phyloP scores from a whole-genome alignment of 176 grass and related monocot species.

The Puya raimondii region DNA sequence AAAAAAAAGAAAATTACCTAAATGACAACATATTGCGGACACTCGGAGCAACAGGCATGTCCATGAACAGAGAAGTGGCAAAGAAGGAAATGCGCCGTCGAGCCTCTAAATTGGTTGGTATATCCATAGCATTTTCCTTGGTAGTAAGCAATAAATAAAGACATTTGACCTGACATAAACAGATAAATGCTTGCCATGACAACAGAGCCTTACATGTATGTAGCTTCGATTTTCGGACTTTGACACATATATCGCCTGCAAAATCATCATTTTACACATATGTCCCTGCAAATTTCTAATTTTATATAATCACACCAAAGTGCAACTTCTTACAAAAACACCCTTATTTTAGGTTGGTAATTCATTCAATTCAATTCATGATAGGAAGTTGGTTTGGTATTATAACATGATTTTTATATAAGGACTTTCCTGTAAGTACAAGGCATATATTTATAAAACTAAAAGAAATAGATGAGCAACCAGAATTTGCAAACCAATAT shows the following conservation, averaged over 20 bases:
- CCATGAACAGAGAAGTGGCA: slow-evolving; percentile 92
- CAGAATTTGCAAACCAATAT: too few species aligned
- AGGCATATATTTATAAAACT: slow-evolving; percentile 1
- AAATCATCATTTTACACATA: too few species aligned
- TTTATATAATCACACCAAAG: too few species aligned
- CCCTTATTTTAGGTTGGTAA: too few species aligned
- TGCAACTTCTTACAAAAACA: too few species aligned
- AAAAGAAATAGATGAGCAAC: neutral
- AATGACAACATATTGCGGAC: slow-evolving; percentile 91
- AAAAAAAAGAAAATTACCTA: slow-evolving; percentile 40
- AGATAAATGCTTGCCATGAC: neutral
- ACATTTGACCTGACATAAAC: slow-evolving; percentile 64
- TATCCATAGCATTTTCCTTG: slow-evolving; percentile 69
- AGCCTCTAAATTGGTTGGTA: slow-evolving; percentile 85
- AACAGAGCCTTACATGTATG: neutral
- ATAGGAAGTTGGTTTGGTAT: too few species aligned
- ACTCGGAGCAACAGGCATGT: slow-evolving; percentile 81
- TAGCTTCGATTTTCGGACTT: neutral
- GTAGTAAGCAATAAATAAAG: slow-evolving; percentile 67
- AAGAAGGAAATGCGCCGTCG: slow-evolving; percentile 78
- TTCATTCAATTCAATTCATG: too few species aligned
- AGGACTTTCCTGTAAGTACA: neutral
- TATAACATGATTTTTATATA: neutral
- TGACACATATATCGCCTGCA: too few species aligned
- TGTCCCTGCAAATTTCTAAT: too few species aligned